Conservation (phyloP, 805 yeast genomes). For the Hanseniaspora clermontiae region DNA sequence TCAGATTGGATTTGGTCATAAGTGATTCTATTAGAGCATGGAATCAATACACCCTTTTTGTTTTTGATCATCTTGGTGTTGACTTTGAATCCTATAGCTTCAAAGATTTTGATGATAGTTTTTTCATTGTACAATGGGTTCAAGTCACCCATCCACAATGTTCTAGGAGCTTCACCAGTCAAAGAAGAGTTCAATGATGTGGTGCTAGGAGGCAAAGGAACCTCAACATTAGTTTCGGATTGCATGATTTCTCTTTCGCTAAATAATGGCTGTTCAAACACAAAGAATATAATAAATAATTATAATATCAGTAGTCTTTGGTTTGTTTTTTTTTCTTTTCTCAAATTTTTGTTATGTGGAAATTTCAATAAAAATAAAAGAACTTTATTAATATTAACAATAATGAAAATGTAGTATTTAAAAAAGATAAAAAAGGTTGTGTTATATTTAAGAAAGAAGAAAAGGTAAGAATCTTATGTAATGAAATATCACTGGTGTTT, state of each 20-base stretch:
- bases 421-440: neutral
- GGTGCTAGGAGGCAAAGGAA: slow-evolving; percentile 44
- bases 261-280: neutral
- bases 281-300: neutral
- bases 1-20: neutral
- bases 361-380: neutral
- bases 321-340: neutral
- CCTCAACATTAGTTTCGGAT: neutral
- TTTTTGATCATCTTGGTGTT: slow-evolving; percentile 54
- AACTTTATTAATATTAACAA: neutral
- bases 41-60: slow-evolving; percentile 28
- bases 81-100: slow-evolving; percentile 41
- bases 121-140: slow-evolving; percentile 69
- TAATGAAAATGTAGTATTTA: too few species aligned
- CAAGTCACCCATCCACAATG: slow-evolving; percentile 81
- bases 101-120: slow-evolving; percentile 49
- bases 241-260: neutral
- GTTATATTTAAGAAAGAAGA: neutral
- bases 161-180: slow-evolving; percentile 41
- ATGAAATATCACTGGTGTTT: too few species aligned
- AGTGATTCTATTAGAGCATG: slow-evolving; percentile 21
- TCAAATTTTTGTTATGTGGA: neutral
- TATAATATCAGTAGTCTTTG: neutral
- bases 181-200: slow-evolving; percentile 34
- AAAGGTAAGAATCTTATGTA: too few species aligned